phyloP scores from a whole-genome alignment of 495 filamentous ascomycete species.

The Pyrenula massariospora region DNA sequence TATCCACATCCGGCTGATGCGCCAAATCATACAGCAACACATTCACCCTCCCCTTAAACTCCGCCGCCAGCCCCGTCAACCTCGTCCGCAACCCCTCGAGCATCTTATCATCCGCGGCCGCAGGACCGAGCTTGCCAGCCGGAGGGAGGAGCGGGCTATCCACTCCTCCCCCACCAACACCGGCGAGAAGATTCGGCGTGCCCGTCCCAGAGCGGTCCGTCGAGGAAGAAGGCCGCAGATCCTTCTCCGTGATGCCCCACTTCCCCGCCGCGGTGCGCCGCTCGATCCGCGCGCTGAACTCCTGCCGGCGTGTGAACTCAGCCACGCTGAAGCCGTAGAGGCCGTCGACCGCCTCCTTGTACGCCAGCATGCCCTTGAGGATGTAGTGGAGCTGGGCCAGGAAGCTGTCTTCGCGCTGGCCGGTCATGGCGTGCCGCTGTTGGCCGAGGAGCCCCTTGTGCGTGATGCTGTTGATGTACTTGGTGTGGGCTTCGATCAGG shows the following conservation, averaged over 20 bases:
- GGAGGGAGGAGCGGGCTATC: conserved; percentile 16
- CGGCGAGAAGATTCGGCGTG: conserved; percentile 18
- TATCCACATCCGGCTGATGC: conserved; percentile 88
- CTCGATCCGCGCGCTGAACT: conserved; percentile 62
- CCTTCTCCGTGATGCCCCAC: conserved; percentile 52
- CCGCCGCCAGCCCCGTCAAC: conserved; percentile 53
- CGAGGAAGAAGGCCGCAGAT: conserved; percentile 21
- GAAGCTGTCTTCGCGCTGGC: conserved; percentile 66
- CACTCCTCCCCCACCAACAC: not conserved
- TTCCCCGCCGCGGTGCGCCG: conserved; percentile 45
- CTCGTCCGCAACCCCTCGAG: conserved; percentile 65
- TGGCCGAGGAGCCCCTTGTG: conserved; percentile 84
- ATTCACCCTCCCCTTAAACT: conserved; percentile 67
- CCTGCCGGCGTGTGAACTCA: conserved; percentile 86
- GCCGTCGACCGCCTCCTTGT: conserved; percentile 87
- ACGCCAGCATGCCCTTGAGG: conserved; percentile 85
- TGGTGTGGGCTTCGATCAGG: conserved; percentile 80
- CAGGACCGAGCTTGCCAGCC: conserved; percentile 14
- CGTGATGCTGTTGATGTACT: conserved; percentile 86
- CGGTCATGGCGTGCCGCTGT: conserved; percentile 19
- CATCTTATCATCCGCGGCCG: conserved; percentile 47
- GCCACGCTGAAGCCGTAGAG: conserved; percentile 88
- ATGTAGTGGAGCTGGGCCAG: conserved; percentile 85
- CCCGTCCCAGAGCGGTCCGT: conserved; percentile 13
- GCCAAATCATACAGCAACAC: conserved; percentile 78